These are phyloP conservation scores for Urostyla sp. DNA, from an alignment of 73 alveolate species.

Conservation along the genomic window DNA sequence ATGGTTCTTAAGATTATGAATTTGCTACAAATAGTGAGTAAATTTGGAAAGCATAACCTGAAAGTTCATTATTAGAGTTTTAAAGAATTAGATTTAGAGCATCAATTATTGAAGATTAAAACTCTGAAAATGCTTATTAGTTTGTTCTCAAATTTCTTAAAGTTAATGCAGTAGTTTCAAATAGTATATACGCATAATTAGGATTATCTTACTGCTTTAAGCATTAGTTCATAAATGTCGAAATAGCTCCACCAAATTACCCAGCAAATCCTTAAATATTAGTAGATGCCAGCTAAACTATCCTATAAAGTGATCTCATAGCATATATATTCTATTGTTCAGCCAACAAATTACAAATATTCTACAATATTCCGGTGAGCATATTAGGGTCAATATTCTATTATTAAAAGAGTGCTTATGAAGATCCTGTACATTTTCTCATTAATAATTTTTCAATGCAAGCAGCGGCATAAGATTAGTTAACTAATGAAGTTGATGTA, in stretches of 20 bases:
- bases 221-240: constrained; percentile 22
- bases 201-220: constrained; percentile 16
- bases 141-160: neutral
- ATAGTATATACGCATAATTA: constrained; percentile 21
- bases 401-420: constrained; percentile 31
- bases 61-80: constrained; percentile 19
- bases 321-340: constrained; percentile 29
- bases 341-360: constrained; percentile 28
- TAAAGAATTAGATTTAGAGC: constrained; percentile 14
- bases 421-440: neutral
- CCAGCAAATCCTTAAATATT: constrained; percentile 22
- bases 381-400: constrained; percentile 15
- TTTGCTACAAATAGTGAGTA: constrained; percentile 29
- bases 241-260: neutral
- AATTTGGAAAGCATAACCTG: constrained; percentile 48
- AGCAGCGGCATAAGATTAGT: constrained; percentile 66
- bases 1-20: constrained; percentile 1
- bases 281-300: constrained; percentile 8
- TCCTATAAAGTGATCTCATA: constrained; percentile 35
- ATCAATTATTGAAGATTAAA: neutral
- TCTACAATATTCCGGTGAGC: constrained; percentile 2
- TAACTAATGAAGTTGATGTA: neutral
- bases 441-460: constrained; percentile 51
- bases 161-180: constrained; percentile 48
- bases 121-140: neutral